A percentile compares a stretch with the other conserved stretches of the same genome.
Conservation (phyloP, 2,329 filamentous ascomycete species). For the Penicillium sp. region DNA sequence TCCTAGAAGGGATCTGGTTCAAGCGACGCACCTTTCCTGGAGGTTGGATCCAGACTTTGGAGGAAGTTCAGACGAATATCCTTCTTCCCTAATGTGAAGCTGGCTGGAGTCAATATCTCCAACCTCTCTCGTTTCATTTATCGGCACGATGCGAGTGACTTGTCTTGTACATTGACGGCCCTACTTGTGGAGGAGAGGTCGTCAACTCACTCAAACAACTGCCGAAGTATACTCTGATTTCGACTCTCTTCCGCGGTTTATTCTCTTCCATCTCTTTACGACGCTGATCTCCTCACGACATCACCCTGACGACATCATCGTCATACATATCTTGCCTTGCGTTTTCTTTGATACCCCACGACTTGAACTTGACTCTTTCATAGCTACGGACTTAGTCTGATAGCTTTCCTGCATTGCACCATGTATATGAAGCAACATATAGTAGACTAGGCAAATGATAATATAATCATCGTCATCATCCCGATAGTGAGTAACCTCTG, state of each 20-base stretch:
- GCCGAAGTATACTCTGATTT: background rate
- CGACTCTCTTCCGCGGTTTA: background rate
- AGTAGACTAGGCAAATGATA: background rate
- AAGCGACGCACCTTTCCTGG: constrained; percentile 33
- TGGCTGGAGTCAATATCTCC: background rate
- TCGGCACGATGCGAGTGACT: too few species aligned
- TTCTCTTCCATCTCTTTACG: background rate
- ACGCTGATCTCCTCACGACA: background rate
- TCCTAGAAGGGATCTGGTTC: constrained; percentile 33
- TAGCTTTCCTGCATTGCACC: background rate
- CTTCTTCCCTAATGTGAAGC: constrained; percentile 26
- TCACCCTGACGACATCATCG: too few species aligned
- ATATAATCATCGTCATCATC: background rate
- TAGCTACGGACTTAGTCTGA: background rate
- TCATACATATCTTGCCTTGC: background rate
- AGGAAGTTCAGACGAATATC: constrained; percentile 34
- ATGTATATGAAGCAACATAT: background rate
- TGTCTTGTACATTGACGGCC: too few species aligned
- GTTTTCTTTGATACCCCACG: background rate
- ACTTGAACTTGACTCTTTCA: background rate
- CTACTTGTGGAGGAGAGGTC: too few species aligned
- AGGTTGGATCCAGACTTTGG: constrained; percentile 33
- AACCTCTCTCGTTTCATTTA: background rate
- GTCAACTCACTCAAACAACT: too few species aligned
- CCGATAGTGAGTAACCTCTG: background rate